Conservation (phyloP, 2,329 filamentous ascomycete species). For the Trichoderma pleuroti region DNA sequence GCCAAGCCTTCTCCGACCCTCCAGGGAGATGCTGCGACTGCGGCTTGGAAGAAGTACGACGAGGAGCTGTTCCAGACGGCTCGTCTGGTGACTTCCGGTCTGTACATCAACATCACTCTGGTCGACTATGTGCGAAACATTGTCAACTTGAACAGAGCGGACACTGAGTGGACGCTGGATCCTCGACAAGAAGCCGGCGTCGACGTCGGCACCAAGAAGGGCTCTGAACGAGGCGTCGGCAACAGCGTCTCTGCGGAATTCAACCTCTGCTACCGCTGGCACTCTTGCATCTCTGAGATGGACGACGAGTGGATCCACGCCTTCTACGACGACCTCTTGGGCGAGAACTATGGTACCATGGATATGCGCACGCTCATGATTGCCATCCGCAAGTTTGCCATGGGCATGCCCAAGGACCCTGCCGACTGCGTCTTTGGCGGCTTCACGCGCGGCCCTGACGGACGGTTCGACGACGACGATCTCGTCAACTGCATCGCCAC, state of each 20-base stretch:
- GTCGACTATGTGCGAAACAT: slow-evolving; percentile 78
- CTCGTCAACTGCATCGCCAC: slow-evolving; percentile 66
- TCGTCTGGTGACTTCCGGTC: slow-evolving; percentile 66
- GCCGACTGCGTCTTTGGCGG: slow-evolving; percentile 64
- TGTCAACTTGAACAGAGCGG: slow-evolving; percentile 54
- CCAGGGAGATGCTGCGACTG: slow-evolving; percentile 45
- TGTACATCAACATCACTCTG: slow-evolving; percentile 77
- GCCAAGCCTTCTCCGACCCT: slow-evolving; percentile 55
- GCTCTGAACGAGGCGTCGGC: slow-evolving; percentile 68
- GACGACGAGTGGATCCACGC: slow-evolving; percentile 80
- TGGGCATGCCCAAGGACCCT: slow-evolving; percentile 61
- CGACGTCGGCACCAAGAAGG: slow-evolving; percentile 48
- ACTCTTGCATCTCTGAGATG: slow-evolving; percentile 66
- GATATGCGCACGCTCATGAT: slow-evolving; percentile 57
- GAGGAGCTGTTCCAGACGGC: slow-evolving; percentile 78
- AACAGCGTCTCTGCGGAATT: slow-evolving; percentile 87
- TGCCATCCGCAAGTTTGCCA: slow-evolving; percentile 62
- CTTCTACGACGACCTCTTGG: slow-evolving; percentile 60
- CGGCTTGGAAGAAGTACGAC: slow-evolving; percentile 65
- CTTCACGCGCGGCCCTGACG: slow-evolving; percentile 61
- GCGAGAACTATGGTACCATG: slow-evolving; percentile 52
- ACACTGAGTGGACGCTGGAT: slow-evolving; percentile 78
- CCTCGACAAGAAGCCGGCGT: slow-evolving; percentile 66
- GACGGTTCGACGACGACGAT: slow-evolving; percentile 71
- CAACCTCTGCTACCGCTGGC: slow-evolving; percentile 85